Percentiles rank a stretch among this genome's conserved stretches.
These are phyloP conservation scores for Byssothecium circinans DNA, from an alignment of 2,329 filamentous ascomycete species.

Conservation along the genomic window DNA sequence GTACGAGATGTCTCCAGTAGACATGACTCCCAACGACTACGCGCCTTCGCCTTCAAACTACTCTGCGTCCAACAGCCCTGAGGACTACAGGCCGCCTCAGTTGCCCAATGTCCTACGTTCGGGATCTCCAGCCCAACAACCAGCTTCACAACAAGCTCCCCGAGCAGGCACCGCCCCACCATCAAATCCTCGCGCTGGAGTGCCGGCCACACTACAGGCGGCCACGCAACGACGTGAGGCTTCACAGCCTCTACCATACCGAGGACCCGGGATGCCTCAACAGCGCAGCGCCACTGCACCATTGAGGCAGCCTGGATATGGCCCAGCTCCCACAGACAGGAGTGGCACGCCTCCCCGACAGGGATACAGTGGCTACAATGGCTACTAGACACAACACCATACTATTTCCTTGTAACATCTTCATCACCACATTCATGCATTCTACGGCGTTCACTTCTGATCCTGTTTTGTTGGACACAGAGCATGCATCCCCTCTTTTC, in stretches of 20 bases:
- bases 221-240: conserved; percentile 42
- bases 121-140: conserved; percentile 32
- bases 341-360: conserved; percentile 22
- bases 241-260: conserved; percentile 34
- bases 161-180: conserved; percentile 34
- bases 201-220: conserved; percentile 38
- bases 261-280: conserved; percentile 29
- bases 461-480: conserved; percentile 19
- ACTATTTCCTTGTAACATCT: conserved; percentile 1
- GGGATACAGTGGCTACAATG: conserved; percentile 22
- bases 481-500: background rate
- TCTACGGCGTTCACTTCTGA: conserved; percentile 20
- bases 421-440: conserved; percentile 12
- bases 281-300: conserved; percentile 42
- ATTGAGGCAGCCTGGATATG: conserved; percentile 32
- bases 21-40: conserved; percentile 25
- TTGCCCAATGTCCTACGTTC: conserved; percentile 28
- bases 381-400: conserved; percentile 15
- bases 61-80: conserved; percentile 18
- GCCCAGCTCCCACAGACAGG: conserved; percentile 19
- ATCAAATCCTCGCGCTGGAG: conserved; percentile 28
- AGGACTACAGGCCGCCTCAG: conserved; percentile 29
- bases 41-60: conserved; percentile 12
- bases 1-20: conserved; percentile 42
- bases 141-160: conserved; percentile 18